Base-by-base conservation (phyloP, 305 asterid species). In the Ilex paraguariensis region DNA sequence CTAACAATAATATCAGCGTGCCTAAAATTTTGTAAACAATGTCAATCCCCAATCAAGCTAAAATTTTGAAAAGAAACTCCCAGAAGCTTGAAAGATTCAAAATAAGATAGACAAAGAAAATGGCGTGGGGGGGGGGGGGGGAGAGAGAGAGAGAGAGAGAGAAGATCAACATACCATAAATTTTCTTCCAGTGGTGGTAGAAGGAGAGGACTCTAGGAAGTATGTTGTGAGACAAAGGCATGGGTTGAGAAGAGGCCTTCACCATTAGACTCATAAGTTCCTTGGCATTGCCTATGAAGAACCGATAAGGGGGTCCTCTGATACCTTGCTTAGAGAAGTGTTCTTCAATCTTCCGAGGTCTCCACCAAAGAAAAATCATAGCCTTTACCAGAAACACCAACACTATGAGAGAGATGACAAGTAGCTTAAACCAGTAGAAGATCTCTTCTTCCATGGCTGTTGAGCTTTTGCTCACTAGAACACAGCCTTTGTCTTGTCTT, bases 281-380 rank as follows among this genome's bases (percentile, higher is more conserved):
- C 56, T 79, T 79, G 33, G 81, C 81, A 76, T 79, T 79, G 54
- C 84, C 81, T 36, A 79, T 65, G 16, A 79, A 62, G 71, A 79
- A 79, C 7, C 73, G 62, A 54, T 79, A 79, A 42, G 77, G 79
- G 2, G 84, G 84, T 6, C 84, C 84, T 67, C 73, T 79, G 31
- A 79, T 79, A 11, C 84, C 84, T 66, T 79, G 84, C 67, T 79
- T 76, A 6, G 82, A 68, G 64, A 79, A 79, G 73, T 76, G 81
- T 31, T 75, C 48, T 62, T 79, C 84, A 30, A 73, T 70, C 63
- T 73, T 73, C 40, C 69, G 76, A 31, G 84, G 84, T 46, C 75
- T 73, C 78, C 81, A 73, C 81, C 81, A 79, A n/a, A 79, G 73
- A 50, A 72, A 36, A 61, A 45, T 54, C 3, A 61, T 51, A 14